Evolutionary conservation across 306 rosid species (phyloP).

Genomic region (Rosa lucieae): DNA sequence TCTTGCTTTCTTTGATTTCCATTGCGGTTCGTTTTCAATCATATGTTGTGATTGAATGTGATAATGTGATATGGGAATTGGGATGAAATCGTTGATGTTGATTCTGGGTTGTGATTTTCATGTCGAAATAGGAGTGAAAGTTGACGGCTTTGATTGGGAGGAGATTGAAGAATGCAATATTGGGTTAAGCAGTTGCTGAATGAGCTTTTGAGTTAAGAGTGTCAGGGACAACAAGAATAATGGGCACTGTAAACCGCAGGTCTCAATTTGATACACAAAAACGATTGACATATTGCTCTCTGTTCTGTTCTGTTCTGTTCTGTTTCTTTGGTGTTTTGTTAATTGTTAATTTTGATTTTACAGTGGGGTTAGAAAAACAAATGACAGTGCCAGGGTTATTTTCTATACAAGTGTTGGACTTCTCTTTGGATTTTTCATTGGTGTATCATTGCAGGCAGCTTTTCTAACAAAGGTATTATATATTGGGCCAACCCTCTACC

Average conservation of each 20-base stretch:
- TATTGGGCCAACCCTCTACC: conserved; percentile 7
- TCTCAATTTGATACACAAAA: conserved; percentile 12
- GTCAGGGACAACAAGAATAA: conserved; percentile 31
- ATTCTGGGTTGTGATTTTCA: conserved; percentile 1
- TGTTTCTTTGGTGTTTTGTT: neutral
- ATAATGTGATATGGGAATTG: neutral
- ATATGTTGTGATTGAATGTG: neutral
- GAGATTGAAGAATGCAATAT: conserved; percentile 35
- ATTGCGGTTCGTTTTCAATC: neutral
- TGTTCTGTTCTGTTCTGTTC: neutral
- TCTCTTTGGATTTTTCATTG: conserved; percentile 75
- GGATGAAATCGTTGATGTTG: neutral
- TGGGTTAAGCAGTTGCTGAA: conserved; percentile 32
- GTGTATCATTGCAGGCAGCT: conserved; percentile 62
- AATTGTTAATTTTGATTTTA: conserved; percentile 25
- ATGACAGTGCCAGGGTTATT: conserved; percentile 59
- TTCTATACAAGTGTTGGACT: conserved; percentile 62
- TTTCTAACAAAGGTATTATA: conserved; percentile 63
- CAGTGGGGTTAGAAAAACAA: conserved; percentile 61
- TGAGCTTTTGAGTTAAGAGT: conserved; percentile 36
- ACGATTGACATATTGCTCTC: neutral
- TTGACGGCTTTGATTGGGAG: neutral
- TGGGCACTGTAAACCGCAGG: conserved; percentile 55
- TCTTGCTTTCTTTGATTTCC: neutral
- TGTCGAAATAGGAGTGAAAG: conserved; percentile 10